Evolutionary conservation across 2,329 filamentous ascomycete genomes (phyloP), one percentile per base, ranked within the genome.

Genomic region (Beauveria caledonica): DNA sequence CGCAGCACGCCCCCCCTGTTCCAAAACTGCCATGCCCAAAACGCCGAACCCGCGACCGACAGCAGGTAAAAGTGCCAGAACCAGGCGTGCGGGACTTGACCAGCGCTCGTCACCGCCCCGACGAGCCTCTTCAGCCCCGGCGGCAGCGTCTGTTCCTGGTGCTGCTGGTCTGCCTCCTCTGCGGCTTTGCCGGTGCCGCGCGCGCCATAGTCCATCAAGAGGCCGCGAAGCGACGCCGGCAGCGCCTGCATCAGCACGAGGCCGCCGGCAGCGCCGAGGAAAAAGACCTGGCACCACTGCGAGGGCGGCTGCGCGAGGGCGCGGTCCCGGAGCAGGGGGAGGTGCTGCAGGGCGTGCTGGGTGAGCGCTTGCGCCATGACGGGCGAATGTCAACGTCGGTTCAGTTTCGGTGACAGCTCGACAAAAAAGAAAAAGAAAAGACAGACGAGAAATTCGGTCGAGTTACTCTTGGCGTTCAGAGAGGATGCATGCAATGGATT

Each of bases 11-110:
- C 63, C 1, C 89, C 88, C 62, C 76, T 72, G 27, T 68, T 74
- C 25, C 82, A 64, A 58, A 88, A 81, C 71, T 92, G 87, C 65
- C 74, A 72, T 0, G 80, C 82, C 91, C 92, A 97, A 71, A 92
- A 88, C 5, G 84, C 68, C 0, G 90, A 92, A 62, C 84, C 86
- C 2, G 77, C 69, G 5, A 92, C 75, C 3, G 90, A 93, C 40
- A 86, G 71, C 58, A 89, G 69, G 72, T 99, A 97, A 75, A 96
- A 97, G 67, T 94, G 89, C 48, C 80, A 82, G 73, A 97, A 97
- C 86, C 90, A 97, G 63, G 82, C 82, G 74, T 97, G 94, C 23
- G 93, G 92, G 40, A 97, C 87, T 69, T 84, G 83, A 65, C 75
- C 74, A 55, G 64, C 64, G 46, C 68, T 62, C 23, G 68, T 66